These are phyloP conservation scores for Silene uniflora DNA, from an alignment of 148 eudicot species.

Conservation along the genomic window DNA sequence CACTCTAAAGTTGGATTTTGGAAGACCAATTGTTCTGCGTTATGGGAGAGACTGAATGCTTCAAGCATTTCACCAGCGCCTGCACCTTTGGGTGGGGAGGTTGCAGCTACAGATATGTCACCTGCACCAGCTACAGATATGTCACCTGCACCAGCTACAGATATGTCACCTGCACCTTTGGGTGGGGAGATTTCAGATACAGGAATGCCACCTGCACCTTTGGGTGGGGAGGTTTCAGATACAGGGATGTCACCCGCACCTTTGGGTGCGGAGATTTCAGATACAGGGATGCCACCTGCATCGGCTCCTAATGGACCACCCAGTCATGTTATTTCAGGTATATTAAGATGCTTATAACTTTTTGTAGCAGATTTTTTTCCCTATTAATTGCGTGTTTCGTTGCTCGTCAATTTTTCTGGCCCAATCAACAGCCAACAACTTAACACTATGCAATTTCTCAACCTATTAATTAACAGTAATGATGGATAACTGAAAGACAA, in stretches of 20 bases:
- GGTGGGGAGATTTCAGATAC: conserved; percentile 30
- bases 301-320: conserved; percentile 40
- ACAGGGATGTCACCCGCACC: conserved; percentile 24
- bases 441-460: neutral
- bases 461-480: neutral
- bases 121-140: conserved; percentile 31
- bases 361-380: conserved; percentile 3
- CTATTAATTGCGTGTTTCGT: neutral
- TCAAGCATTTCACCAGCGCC: conserved; percentile 45
- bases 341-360: neutral
- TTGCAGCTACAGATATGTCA: conserved; percentile 27
- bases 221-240: conserved; percentile 42
- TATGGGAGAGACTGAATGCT: conserved; percentile 66
- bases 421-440: neutral
- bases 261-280: conserved; percentile 27
- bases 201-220: conserved; percentile 40
- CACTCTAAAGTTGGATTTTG: conserved; percentile 79
- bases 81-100: conserved; percentile 23
- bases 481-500: neutral
- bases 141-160: conserved; percentile 43
- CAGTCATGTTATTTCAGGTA: conserved; percentile 46
- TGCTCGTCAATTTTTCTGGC: neutral
- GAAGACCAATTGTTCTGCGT: conserved; percentile 95
- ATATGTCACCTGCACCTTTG: conserved; percentile 23
- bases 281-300: conserved; percentile 42